Percentiles rank a stretch among this genome's conserved stretches.
These are phyloP conservation scores for Quercus mongolica DNA, from an alignment of 306 rosid species.

Conservation along the genomic window DNA sequence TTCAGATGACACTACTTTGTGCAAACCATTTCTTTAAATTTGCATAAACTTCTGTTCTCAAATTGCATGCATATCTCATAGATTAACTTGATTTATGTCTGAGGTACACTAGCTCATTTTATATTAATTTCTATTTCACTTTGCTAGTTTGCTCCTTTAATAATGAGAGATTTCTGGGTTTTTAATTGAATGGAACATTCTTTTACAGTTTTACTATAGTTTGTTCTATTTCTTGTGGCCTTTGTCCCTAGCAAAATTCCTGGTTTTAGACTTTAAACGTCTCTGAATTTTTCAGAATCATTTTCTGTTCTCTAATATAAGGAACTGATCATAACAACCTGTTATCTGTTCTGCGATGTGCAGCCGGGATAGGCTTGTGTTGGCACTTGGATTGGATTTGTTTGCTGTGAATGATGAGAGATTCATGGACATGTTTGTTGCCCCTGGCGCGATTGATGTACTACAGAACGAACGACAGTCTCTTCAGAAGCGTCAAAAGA, in stretches of 20 bases:
- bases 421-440: slow-evolving; percentile 95
- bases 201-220: not conserved
- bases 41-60: not conserved
- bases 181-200: not conserved
- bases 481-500: slow-evolving; percentile 80
- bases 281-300: not conserved
- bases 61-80: not conserved
- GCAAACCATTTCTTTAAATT: not conserved
- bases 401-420: slow-evolving; percentile 91
- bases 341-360: slow-evolving; percentile 13
- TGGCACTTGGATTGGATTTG: slow-evolving; percentile 82
- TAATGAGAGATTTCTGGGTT: too few relatives aligned
- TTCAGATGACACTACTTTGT: not conserved
- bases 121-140: too few relatives aligned
- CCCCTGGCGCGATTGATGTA: slow-evolving; percentile 79
- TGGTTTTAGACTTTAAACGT: not conserved
- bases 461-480: slow-evolving; percentile 65
- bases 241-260: not conserved
- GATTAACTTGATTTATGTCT: not conserved
- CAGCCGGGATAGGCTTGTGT: slow-evolving; percentile 79
- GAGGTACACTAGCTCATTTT: not conserved
- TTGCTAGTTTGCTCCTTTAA: too few relatives aligned
- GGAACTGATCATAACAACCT: not conserved
- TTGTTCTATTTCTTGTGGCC: not conserved
- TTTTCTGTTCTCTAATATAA: not conserved